These are phyloP conservation scores for Termitomyces heimii DNA, from an alignment of 768 basidiomycete species.

Conservation along the genomic window DNA sequence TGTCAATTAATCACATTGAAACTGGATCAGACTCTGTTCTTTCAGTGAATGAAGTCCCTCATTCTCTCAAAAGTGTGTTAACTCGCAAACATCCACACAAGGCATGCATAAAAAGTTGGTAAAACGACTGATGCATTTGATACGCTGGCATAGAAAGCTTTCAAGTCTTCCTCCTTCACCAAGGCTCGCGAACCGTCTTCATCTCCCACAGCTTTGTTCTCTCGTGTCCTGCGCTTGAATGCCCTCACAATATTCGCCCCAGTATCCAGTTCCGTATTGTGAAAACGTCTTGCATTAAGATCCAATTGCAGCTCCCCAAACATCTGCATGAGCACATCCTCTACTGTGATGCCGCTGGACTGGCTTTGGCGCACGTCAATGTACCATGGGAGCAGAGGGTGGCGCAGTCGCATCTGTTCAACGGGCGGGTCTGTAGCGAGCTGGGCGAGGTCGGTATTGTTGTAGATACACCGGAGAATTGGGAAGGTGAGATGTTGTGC, in stretches of 20 bases:
- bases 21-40: neutral
- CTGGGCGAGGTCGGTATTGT: constrained; percentile 46
- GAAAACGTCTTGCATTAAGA: constrained; percentile 49
- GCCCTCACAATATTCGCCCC: constrained; percentile 35
- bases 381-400: constrained; percentile 59
- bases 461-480: constrained; percentile 6
- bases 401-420: constrained; percentile 47
- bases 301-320: constrained; percentile 34
- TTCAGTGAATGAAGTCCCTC: neutral
- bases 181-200: no score
- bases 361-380: constrained; percentile 47
- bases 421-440: constrained; percentile 48
- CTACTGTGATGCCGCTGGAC: constrained; percentile 51
- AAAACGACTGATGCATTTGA: no score
- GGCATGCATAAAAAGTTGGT: no score
- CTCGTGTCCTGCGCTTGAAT: constrained; percentile 39
- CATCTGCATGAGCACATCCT: constrained; percentile 47
- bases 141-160: no score
- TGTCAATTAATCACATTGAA: neutral
- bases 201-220: constrained; percentile 50
- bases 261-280: constrained; percentile 43
- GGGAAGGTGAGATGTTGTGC: neutral
- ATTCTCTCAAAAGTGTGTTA: neutral
- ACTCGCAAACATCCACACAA: no score
- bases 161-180: no score